phyloP scores from a whole-genome alignment of 371 early-diverging fungal genomes.

The Mortierella polycephala region DNA sequence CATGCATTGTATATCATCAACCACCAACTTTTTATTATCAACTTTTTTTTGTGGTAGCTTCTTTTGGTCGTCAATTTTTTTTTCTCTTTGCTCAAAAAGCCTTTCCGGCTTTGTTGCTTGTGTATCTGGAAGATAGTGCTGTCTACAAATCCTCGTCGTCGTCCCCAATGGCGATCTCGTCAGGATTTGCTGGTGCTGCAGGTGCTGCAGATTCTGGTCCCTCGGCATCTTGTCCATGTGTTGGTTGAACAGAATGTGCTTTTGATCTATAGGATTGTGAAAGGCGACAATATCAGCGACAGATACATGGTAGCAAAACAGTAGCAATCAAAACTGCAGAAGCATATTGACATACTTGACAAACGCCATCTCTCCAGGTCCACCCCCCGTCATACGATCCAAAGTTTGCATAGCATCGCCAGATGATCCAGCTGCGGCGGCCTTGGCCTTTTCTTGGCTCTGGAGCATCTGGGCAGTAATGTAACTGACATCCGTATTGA shows the following conservation, averaged over 20 bases:
- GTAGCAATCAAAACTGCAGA: neutral
- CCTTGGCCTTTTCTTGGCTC: slow-evolving; percentile 38
- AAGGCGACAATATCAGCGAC: neutral
- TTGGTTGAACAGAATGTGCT: slow-evolving; percentile 45
- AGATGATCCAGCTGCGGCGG: slow-evolving; percentile 3
- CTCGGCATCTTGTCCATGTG: slow-evolving; percentile 30
- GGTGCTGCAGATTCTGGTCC: slow-evolving; percentile 16
- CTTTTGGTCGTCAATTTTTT: slow-evolving; percentile 1
- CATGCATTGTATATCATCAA: neutral
- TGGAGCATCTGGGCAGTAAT: slow-evolving; percentile 60
- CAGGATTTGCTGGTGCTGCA: slow-evolving; percentile 44
- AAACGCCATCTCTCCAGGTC: slow-evolving; percentile 46
- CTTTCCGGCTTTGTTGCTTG: too few species aligned
- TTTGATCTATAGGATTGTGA: slow-evolving; percentile 15
- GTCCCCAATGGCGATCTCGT: slow-evolving; percentile 55
- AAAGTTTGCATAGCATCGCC: slow-evolving; percentile 53
- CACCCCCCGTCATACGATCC: slow-evolving; percentile 52
- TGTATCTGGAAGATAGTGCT: neutral
- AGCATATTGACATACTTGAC: slow-evolving; percentile 34
- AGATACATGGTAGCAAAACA: neutral
- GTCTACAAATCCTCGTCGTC: slow-evolving; percentile 52
- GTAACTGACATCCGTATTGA: slow-evolving; percentile 75
- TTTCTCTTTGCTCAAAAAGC: neutral
- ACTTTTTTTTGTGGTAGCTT: neutral
- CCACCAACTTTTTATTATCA: neutral